Percentiles rank a stretch among this genome's conserved stretches.
These are phyloP conservation scores for Hygrophila difformis DNA, from an alignment of 257 asterid genomes.

Conservation along the genomic window DNA sequence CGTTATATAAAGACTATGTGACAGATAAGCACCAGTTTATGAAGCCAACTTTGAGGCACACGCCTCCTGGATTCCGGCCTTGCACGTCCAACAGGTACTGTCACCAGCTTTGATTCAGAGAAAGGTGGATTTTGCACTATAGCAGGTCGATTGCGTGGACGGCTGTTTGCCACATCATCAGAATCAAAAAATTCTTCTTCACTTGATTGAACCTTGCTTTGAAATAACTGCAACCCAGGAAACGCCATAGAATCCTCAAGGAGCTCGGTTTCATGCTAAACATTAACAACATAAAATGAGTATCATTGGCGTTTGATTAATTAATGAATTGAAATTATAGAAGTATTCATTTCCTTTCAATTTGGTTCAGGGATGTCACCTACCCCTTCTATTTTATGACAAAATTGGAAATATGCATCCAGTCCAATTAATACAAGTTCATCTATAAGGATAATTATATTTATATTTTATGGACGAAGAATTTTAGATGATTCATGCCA, in stretches of 20 bases:
- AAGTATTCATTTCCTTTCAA: too few species aligned
- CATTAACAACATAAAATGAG: slow-evolving; percentile 10
- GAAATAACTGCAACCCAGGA: slow-evolving; percentile 78
- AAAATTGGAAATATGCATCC: too few species aligned
- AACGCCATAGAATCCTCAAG: slow-evolving; percentile 78
- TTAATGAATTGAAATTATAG: too few species aligned
- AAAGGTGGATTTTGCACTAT: slow-evolving; percentile 39
- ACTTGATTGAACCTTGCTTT: slow-evolving; percentile 80
- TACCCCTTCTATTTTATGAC: too few species aligned
- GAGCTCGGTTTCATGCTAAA: slow-evolving; percentile 86
- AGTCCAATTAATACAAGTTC: too few species aligned
- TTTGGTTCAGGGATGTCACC: too few species aligned
- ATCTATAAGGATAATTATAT: too few species aligned
- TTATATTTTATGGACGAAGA: too few species aligned
- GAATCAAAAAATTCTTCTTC: slow-evolving; percentile 92
- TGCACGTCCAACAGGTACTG: slow-evolving; percentile 40
- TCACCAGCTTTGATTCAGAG: slow-evolving; percentile 44
- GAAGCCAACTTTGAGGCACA: slow-evolving; percentile 67
- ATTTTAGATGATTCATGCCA: too few species aligned
- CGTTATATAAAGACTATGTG: slow-evolving; percentile 6
- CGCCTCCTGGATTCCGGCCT: slow-evolving; percentile 59
- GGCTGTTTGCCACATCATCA: slow-evolving; percentile 67
- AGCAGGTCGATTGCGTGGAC: slow-evolving; percentile 38
- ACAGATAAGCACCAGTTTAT: slow-evolving; percentile 47
- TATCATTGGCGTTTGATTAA: too few species aligned